Conservation (phyloP, 345 rosid species). For the Linum usitatissimum region DNA sequence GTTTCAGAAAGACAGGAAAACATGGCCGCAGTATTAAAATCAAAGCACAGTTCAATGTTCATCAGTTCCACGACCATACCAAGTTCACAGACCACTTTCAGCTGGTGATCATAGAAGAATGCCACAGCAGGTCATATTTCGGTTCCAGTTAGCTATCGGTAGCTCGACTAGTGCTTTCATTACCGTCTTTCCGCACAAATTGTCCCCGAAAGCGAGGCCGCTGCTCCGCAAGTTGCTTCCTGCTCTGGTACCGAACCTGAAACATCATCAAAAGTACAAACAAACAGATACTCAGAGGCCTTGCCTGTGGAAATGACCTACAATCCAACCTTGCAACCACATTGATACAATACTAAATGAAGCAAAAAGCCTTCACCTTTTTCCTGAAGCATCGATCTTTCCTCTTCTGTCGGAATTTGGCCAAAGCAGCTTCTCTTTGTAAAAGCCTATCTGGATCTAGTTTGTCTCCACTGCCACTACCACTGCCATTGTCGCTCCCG, state of each 20-base stretch:
- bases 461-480: background rate
- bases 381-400: conserved; percentile 52
- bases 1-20: background rate
- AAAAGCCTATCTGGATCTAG: conserved; percentile 17
- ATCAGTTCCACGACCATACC: background rate
- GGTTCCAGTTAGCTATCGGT: conserved; percentile 8
- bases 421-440: conserved; percentile 46
- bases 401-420: conserved; percentile 52
- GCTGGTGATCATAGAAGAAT: background rate
- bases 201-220: conserved; percentile 47
- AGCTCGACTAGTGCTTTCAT: conserved; percentile 17
- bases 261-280: background rate
- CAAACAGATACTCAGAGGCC: background rate
- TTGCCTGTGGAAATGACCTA: too few species aligned
- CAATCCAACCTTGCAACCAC: too few species aligned
- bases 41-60: background rate
- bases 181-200: conserved; percentile 30
- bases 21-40: background rate
- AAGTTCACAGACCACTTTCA: background rate
- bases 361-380: conserved; percentile 27
- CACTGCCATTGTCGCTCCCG: background rate
- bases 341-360: too few species aligned
- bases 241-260: conserved; percentile 49
- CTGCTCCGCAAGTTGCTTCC: conserved; percentile 48
- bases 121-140: background rate